phyloP scores from a whole-genome alignment of 139 green algal species.

The Chlorella sp. region DNA sequence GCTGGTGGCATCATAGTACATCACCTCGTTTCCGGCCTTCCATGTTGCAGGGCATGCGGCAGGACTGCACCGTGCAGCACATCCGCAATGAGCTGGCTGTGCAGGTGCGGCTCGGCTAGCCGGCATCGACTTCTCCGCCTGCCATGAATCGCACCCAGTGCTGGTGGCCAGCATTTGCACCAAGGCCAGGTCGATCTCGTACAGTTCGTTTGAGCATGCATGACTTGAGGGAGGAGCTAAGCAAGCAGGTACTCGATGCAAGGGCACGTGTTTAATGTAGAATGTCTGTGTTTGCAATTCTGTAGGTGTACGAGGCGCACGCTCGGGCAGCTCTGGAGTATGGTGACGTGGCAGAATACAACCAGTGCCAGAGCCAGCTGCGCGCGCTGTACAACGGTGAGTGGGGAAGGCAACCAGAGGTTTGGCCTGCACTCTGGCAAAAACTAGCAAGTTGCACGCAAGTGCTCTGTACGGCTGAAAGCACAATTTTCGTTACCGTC shows the following conservation, averaged over 20 bases:
- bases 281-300: too few relatives aligned
- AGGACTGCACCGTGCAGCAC: conserved; percentile 90
- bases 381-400: conserved; percentile 39
- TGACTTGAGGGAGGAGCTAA: too few relatives aligned
- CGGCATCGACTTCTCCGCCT: background rate
- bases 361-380: conserved; percentile 91
- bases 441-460: too few relatives aligned
- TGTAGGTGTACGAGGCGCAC: conserved; percentile 85
- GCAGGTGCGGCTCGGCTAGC: conserved; percentile 34
- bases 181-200: too few relatives aligned
- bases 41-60: conserved; percentile 74
- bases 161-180: too few relatives aligned
- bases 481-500: background rate
- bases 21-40: too few relatives aligned
- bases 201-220: too few relatives aligned
- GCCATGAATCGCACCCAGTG: background rate
- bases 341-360: conserved; percentile 89
- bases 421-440: too few relatives aligned
- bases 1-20: background rate
- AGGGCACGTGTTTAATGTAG: too few relatives aligned
- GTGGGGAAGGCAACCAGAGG: background rate
- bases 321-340: conserved; percentile 86
- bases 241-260: too few relatives aligned
- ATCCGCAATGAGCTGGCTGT: conserved; percentile 74
- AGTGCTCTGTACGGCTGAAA: too few relatives aligned